Percentiles rank a stretch among this genome's conserved stretches.
Evolutionary conservation across 768 basidiomycete species (phyloP).

Genomic region (Fibroporia radiculosa): DNA sequence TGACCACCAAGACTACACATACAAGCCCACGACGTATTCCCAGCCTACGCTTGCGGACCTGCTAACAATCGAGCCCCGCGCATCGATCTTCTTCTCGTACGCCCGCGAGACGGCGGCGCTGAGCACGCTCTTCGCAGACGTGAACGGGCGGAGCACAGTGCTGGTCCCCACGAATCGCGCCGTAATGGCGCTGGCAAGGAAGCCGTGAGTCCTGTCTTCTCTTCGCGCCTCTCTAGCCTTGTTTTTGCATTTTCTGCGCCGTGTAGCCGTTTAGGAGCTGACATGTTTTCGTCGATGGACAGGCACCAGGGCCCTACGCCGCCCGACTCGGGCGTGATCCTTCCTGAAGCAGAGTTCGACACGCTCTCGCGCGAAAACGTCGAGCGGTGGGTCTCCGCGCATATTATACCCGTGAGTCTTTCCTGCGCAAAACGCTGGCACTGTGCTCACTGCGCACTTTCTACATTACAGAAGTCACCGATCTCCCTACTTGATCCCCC

Average conservation of each 20-base stretch:
- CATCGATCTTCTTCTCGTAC: conserved; percentile 82
- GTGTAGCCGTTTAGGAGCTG: background rate
- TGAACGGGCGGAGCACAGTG: conserved; percentile 39
- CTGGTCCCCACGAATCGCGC: conserved; percentile 86
- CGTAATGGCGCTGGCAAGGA: conserved; percentile 69
- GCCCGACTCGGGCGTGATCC: conserved; percentile 36
- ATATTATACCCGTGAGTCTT: conserved; percentile 70
- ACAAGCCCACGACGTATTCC: conserved; percentile 31
- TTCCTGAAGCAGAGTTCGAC: conserved; percentile 65
- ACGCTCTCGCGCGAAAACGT: conserved; percentile 56
- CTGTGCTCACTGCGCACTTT: background rate
- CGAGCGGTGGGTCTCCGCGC: conserved; percentile 72
- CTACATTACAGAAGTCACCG: conserved; percentile 35
- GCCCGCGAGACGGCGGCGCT: conserved; percentile 64
- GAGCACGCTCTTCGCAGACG: conserved; percentile 38
- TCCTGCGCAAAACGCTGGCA: background rate
- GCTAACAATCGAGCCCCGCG: conserved; percentile 65
- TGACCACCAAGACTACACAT: conserved; percentile 15
- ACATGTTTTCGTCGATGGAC: no score
- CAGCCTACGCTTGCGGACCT: conserved; percentile 64
- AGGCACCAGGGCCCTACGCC: conserved; percentile 54
- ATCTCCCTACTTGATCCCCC: conserved; percentile 34
- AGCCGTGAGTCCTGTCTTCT: conserved; percentile 57
- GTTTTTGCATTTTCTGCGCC: background rate
- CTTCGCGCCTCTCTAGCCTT: background rate